Evolutionary conservation across 805 yeast genomes (phyloP).

Genomic region (Wickerhamomyces canadensis): DNA sequence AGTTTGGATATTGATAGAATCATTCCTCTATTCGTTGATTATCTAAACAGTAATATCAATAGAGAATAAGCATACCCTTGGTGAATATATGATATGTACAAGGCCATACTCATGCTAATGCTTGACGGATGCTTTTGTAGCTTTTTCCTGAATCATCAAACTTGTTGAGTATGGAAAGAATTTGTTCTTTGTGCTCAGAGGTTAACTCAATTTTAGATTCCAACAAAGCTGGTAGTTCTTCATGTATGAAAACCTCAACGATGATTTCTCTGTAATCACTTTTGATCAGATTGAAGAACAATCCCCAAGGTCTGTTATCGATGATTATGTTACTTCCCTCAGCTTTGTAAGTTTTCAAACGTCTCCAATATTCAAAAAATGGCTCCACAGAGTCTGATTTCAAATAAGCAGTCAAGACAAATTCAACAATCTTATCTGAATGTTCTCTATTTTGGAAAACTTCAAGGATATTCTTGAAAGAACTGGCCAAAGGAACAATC

Average conservation of each 20-base stretch:
- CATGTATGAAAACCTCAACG: constrained; percentile 11
- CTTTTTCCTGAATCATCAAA: constrained; percentile 11
- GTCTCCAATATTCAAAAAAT: constrained; percentile 19
- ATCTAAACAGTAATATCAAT: constrained; percentile 50
- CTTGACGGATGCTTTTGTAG: constrained; percentile 10
- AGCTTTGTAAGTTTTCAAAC: constrained; percentile 2
- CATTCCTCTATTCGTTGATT: constrained; percentile 69
- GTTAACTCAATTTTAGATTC: constrained; percentile 3
- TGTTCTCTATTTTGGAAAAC: constrained; percentile 7
- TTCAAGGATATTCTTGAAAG: constrained; percentile 13
- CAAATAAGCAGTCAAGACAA: constrained; percentile 15
- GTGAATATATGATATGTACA: too few relatives aligned
- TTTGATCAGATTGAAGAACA: constrained; percentile 8
- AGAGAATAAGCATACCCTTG: too few relatives aligned
- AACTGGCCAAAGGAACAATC: constrained; percentile 7
- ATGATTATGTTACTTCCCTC: constrained; percentile 2
- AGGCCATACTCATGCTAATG: background rate
- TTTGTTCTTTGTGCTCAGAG: constrained; percentile 2
- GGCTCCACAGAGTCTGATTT: constrained; percentile 11
- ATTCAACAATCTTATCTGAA: constrained; percentile 7
- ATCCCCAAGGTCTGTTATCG: constrained; percentile 21
- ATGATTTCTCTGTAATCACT: constrained; percentile 13
- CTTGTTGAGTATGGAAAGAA: constrained; percentile 7
- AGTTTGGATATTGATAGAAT: constrained; percentile 67
- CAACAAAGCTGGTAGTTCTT: constrained; percentile 7